Evolutionary conservation across 139 green algal genomes (phyloP).

Genomic region (Pleodorina starrii): DNA sequence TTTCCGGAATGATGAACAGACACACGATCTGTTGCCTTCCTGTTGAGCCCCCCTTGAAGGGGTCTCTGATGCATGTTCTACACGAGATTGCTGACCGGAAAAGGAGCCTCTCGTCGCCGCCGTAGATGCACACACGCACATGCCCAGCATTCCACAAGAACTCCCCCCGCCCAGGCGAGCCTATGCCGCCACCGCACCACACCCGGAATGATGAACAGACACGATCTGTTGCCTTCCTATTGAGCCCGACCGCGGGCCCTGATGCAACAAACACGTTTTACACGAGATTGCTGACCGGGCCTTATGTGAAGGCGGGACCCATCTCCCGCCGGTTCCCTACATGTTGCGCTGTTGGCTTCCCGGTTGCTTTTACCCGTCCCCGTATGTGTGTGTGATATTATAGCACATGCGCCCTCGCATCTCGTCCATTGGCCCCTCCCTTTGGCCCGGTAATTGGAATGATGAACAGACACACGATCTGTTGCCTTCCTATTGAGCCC

Average conservation of each 20-base stretch:
- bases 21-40: slow-evolving; percentile 22
- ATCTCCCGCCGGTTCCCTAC: not conserved
- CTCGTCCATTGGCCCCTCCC: not conserved
- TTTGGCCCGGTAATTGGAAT: not conserved
- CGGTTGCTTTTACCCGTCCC: not conserved
- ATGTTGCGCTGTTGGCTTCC: not conserved
- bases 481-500: slow-evolving; percentile 52
- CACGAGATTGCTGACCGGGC: slow-evolving; percentile 53
- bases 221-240: slow-evolving; percentile 41
- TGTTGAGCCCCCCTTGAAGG: not conserved
- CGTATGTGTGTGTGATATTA: not conserved
- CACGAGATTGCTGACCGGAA: slow-evolving; percentile 31
- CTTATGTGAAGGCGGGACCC: not conserved
- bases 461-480: slow-evolving; percentile 35
- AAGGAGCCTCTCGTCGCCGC: too few relatives aligned
- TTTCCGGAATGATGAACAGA: slow-evolving; percentile 29
- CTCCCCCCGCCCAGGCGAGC: too few relatives aligned
- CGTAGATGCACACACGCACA: too few relatives aligned
- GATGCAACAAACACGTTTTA: slow-evolving; percentile 37
- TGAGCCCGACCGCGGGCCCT: slow-evolving; percentile 6
- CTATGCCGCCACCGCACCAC: too few relatives aligned
- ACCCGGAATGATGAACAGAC: slow-evolving; percentile 31
- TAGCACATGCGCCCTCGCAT: not conserved
- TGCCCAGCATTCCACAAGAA: too few relatives aligned
- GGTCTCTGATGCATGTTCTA: slow-evolving; percentile 12